Evolutionary conservation across 495 filamentous ascomycete species (phyloP).

Genomic region (Hypoxylon intermedium): DNA sequence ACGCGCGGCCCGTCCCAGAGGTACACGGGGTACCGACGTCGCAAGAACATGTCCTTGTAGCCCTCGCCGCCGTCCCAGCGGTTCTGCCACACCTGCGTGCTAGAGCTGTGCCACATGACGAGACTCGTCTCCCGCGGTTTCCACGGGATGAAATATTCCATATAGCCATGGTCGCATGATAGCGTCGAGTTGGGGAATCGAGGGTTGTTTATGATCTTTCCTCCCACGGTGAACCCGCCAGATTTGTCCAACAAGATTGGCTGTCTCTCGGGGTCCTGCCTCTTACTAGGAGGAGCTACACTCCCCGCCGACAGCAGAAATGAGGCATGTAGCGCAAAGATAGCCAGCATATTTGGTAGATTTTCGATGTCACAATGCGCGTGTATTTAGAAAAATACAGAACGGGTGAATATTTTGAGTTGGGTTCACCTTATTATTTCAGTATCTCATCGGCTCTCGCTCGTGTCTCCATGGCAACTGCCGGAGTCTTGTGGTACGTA

Average conservation of each 20-base stretch:
- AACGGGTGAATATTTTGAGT: not conserved
- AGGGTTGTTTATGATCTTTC: constrained; percentile 44
- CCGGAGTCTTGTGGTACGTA: constrained; percentile 3
- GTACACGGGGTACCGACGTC: constrained; percentile 57
- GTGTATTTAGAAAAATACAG: not conserved
- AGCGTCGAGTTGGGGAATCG: constrained; percentile 45
- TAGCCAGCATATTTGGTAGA: constrained; percentile 3
- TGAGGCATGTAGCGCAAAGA: not conserved
- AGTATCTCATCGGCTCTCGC: not conserved
- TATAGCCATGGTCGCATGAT: constrained; percentile 58
- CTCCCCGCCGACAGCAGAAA: not conserved
- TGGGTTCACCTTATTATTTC: too few relatives aligned
- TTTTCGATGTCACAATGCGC: not conserved
- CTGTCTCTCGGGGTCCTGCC: constrained; percentile 1
- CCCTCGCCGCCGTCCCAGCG: constrained; percentile 57
- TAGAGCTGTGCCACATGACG: constrained; percentile 59
- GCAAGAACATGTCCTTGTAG: constrained; percentile 59
- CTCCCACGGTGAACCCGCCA: constrained; percentile 50
- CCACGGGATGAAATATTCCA: constrained; percentile 60
- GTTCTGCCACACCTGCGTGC: constrained; percentile 57
- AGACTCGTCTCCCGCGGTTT: constrained; percentile 51
- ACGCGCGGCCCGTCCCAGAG: constrained; percentile 57
- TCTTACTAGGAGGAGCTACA: not conserved
- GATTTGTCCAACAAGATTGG: constrained; percentile 50
- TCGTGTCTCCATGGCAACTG: constrained; percentile 11